Percentiles rank a stretch among this genome's conserved stretches.
These are phyloP conservation scores for Caloboletus firmus DNA, from an alignment of 1,284 basidiomycete genomes.

Conservation along the genomic window DNA sequence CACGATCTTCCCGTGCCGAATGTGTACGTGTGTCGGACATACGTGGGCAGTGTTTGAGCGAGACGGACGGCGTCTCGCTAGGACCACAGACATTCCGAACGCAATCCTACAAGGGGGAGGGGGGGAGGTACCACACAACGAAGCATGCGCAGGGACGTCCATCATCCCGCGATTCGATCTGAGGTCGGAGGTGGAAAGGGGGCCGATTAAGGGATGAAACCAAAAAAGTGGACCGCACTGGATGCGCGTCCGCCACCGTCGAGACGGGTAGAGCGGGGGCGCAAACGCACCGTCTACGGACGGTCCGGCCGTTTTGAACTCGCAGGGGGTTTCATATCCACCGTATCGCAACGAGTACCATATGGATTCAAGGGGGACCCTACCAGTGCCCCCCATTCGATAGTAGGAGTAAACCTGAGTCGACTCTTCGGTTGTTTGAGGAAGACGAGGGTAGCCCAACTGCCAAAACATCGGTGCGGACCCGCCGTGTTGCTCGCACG, in stretches of 20 bases:
- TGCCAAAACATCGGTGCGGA: neutral
- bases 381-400: neutral
- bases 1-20: neutral
- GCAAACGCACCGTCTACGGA: neutral
- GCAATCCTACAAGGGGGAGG: neutral
- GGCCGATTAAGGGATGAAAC: neutral
- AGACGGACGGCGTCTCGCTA: neutral
- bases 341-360: neutral
- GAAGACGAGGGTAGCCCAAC: too few relatives aligned
- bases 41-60: neutral
- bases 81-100: neutral
- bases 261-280: neutral
- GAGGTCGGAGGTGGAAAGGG: neutral
- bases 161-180: neutral
- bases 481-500: neutral
- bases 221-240: neutral
- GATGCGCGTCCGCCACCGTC: neutral
- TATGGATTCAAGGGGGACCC: neutral
- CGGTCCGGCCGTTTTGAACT: neutral
- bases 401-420: neutral
- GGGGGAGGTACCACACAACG: neutral
- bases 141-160: neutral
- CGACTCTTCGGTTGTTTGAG: constrained; percentile 12
- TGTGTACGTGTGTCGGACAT: neutral
- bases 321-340: neutral